A percentile compares a stretch with the other conserved stretches of the same genome.
phyloP scores from a whole-genome alignment of 2,329 filamentous ascomycete genomes.

The Xylariaceae sp. region DNA sequence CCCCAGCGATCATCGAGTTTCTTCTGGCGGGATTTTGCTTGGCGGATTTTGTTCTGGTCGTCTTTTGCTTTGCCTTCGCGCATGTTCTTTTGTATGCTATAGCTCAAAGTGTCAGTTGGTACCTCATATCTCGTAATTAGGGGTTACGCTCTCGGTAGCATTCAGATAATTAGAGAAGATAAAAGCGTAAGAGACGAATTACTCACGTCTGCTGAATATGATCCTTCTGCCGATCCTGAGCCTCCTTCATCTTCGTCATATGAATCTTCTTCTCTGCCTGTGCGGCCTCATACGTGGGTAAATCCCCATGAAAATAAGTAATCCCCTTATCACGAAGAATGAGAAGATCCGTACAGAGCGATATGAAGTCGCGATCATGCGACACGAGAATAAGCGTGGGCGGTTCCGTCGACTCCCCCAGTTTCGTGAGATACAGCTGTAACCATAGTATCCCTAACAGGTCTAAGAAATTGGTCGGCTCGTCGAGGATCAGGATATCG shows the following conservation, averaged over 20 bases:
- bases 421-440: slow-evolving; percentile 61
- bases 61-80: slow-evolving; percentile 70
- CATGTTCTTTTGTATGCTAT: slow-evolving; percentile 61
- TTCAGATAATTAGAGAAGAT: not conserved
- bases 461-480: slow-evolving; percentile 84
- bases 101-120: not conserved
- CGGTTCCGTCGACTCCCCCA: slow-evolving; percentile 47
- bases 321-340: slow-evolving; percentile 68
- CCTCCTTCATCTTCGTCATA: slow-evolving; percentile 71
- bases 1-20: slow-evolving; percentile 79
- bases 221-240: slow-evolving; percentile 72
- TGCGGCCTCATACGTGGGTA: slow-evolving; percentile 63
- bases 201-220: slow-evolving; percentile 66
- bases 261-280: slow-evolving; percentile 62
- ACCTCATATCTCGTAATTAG: not conserved
- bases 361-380: slow-evolving; percentile 77
- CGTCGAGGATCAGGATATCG: slow-evolving; percentile 76
- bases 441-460: slow-evolving; percentile 81
- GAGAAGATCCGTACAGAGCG: slow-evolving; percentile 70
- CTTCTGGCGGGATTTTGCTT: slow-evolving; percentile 78
- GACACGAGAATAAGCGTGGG: slow-evolving; percentile 74
- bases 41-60: slow-evolving; percentile 80
- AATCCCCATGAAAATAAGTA: slow-evolving; percentile 68
- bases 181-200: not conserved
- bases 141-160: not conserved